phyloP scores from a whole-genome alignment of 2,329 filamentous ascomycete species.

The Ophiostoma sp. region DNA sequence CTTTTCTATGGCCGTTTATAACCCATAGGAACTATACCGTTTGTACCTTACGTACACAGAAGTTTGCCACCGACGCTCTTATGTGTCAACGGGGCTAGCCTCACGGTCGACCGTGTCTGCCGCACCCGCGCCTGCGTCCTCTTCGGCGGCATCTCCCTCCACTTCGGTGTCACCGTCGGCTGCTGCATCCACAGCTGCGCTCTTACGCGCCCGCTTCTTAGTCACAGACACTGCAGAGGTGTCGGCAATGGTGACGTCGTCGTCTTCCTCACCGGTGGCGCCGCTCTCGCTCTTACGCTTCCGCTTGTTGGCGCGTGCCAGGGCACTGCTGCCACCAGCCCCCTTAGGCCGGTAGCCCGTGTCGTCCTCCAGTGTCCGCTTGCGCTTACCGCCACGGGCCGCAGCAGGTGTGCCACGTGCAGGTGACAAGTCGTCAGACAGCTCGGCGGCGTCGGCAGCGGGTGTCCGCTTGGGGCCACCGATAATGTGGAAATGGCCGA shows the following conservation, averaged over 20 bases:
- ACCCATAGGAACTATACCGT: no score
- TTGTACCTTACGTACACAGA: neutral
- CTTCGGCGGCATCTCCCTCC: neutral
- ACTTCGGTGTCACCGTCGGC: slow-evolving; percentile 10
- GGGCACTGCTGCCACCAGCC: slow-evolving; percentile 37
- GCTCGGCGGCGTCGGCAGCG: slow-evolving; percentile 27
- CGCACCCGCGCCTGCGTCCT: neutral
- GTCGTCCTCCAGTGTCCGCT: slow-evolving; percentile 54
- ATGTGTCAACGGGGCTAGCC: neutral
- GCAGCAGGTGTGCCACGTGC: slow-evolving; percentile 18
- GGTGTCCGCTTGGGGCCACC: slow-evolving; percentile 31
- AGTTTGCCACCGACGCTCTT: neutral
- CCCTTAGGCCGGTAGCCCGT: slow-evolving; percentile 60
- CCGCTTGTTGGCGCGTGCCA: slow-evolving; percentile 53
- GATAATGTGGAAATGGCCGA: neutral
- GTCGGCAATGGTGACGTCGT: neutral
- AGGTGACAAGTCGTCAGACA: slow-evolving; percentile 30
- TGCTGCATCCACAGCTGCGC: slow-evolving; percentile 23
- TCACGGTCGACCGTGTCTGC: neutral
- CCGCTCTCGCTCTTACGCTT: slow-evolving; percentile 57
- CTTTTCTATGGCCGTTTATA: no score
- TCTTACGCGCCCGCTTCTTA: slow-evolving; percentile 39
- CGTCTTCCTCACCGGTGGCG: slow-evolving; percentile 38
- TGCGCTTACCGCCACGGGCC: slow-evolving; percentile 50
- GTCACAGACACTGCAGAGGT: slow-evolving; percentile 13